Evolutionary conservation across 176 grass and related monocot species (phyloP).

Genomic region (Phoenix roebelenii): DNA sequence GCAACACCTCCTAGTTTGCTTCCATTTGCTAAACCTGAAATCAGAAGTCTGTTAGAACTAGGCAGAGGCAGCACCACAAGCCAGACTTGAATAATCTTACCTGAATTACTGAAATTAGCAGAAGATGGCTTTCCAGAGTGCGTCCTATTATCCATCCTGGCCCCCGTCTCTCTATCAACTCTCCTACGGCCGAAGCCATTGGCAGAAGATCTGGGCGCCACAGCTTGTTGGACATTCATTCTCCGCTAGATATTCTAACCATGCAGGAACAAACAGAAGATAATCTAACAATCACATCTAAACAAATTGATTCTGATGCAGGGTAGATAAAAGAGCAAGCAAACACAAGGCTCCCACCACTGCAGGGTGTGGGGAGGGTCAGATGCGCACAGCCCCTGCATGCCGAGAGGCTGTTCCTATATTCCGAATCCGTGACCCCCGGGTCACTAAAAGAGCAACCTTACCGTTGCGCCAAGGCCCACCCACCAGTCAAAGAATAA

Average conservation of each 20-base stretch:
- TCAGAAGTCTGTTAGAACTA: slow-evolving; percentile 14
- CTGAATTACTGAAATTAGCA: slow-evolving; percentile 26
- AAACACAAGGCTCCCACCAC: no score
- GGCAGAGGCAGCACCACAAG: neutral
- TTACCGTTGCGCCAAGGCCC: neutral
- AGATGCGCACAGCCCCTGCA: neutral
- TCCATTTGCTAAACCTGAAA: slow-evolving; percentile 43
- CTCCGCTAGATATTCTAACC: slow-evolving; percentile 11
- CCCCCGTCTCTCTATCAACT: slow-evolving; percentile 51
- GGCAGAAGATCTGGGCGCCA: slow-evolving; percentile 29
- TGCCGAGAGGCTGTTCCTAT: neutral
- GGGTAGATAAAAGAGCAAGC: no score
- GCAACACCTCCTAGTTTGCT: slow-evolving; percentile 36
- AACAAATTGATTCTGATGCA: no score
- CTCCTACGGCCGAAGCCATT: slow-evolving; percentile 53
- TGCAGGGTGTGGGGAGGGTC: no score
- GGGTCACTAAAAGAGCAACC: neutral
- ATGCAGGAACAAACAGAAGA: no score
- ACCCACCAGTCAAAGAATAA: no score
- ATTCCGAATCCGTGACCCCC: neutral
- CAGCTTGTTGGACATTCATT: slow-evolving; percentile 60
- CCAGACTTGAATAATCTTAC: slow-evolving; percentile 25
- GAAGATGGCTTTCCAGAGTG: slow-evolving; percentile 33
- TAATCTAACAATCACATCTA: no score
- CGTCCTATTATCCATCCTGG: slow-evolving; percentile 38